A percentile compares a stretch with the other conserved stretches of the same genome.
These are phyloP conservation scores for Telfairia occidentalis DNA, from an alignment of 331 rosid genomes.

Conservation along the genomic window DNA sequence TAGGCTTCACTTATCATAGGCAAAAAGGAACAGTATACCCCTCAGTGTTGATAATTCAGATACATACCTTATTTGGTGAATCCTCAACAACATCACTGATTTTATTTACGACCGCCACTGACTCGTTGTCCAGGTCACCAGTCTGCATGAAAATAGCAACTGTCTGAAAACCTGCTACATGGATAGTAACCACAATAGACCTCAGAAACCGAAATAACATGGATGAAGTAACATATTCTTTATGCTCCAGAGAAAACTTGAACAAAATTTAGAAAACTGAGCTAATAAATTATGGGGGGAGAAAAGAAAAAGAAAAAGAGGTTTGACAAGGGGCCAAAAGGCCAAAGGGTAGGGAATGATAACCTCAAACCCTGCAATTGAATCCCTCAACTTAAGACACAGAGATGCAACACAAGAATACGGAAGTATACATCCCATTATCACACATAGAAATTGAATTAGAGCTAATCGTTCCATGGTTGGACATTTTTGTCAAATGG, in stretches of 20 bases:
- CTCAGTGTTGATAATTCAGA: slow-evolving; percentile 4
- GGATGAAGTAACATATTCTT: slow-evolving; percentile 19
- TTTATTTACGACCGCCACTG: slow-evolving; percentile 41
- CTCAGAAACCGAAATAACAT: slow-evolving; percentile 64
- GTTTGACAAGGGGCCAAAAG: not conserved
- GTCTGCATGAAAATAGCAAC: slow-evolving; percentile 99
- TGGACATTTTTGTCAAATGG: not conserved
- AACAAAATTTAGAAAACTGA: not conserved
- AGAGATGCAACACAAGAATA: not conserved
- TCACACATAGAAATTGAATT: not conserved
- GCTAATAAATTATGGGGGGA: not conserved
- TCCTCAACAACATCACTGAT: slow-evolving; percentile 59
- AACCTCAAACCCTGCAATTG: not conserved
- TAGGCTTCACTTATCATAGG: not conserved
- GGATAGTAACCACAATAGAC: slow-evolving; percentile 75
- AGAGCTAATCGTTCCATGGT: not conserved
- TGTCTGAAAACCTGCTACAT: slow-evolving; percentile 99
- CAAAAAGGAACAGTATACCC: not conserved
- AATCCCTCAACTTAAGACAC: not conserved
- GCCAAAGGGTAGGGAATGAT: not conserved
- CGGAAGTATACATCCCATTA: not conserved
- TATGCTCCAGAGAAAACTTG: slow-evolving; percentile 10
- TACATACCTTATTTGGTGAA: slow-evolving; percentile 76
- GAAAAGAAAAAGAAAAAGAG: not conserved
- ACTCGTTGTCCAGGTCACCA: slow-evolving; percentile 55